phyloP scores from a whole-genome alignment of 345 rosid species.

The Populus nigra region DNA sequence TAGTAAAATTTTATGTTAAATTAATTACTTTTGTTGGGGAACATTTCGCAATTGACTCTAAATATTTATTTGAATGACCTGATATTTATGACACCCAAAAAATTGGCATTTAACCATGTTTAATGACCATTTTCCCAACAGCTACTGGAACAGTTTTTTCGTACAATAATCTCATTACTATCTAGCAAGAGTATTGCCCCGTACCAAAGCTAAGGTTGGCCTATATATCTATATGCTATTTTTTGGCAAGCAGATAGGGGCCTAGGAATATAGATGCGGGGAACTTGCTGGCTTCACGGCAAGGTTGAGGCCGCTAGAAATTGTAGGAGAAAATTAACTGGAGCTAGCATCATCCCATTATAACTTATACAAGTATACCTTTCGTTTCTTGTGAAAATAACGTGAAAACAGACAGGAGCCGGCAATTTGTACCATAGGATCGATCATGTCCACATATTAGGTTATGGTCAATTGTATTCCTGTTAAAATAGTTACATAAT shows the following conservation, averaged over 20 bases:
- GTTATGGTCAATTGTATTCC: not conserved
- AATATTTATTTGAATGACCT: too few species aligned
- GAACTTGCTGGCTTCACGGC: not conserved
- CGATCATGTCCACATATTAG: too few species aligned
- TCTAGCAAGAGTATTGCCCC: not conserved
- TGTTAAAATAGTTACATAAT: constrained; percentile 39
- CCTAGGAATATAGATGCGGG: not conserved
- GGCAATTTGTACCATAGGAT: constrained; percentile 23
- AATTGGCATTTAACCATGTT: too few species aligned
- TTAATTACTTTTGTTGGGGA: too few species aligned
- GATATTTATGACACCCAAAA: too few species aligned
- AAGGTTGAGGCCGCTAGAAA: not conserved
- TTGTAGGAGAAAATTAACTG: not conserved
- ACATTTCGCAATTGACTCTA: too few species aligned
- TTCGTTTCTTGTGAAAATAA: not conserved
- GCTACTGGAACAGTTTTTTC: not conserved
- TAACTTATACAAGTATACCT: not conserved
- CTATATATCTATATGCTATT: too few species aligned
- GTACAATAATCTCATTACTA: too few species aligned
- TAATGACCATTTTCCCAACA: too few species aligned
- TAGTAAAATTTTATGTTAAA: too few species aligned
- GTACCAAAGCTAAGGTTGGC: not conserved
- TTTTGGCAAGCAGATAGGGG: too few species aligned
- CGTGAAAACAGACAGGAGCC: constrained; percentile 5
- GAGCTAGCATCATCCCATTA: not conserved